Base-by-base conservation (phyloP, 768 basidiomycete species). In the Mrakia frigida region DNA sequence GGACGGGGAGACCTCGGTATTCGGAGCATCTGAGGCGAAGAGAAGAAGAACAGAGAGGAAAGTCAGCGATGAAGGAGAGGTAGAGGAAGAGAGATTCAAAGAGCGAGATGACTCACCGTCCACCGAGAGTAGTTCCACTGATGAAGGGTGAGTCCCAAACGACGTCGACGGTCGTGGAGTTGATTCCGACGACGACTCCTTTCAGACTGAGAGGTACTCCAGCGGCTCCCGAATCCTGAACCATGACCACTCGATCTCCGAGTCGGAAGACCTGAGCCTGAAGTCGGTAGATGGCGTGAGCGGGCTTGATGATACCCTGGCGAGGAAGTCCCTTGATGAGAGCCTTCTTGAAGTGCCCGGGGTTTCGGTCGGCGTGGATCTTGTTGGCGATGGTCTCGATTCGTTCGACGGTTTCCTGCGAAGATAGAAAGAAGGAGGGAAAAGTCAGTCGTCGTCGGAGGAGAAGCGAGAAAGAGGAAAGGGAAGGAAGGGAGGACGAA, bases 141-240 rank as follows among this genome's bases (percentile, higher is more conserved):
- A 99, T 92, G 84, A 99, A 98, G 0, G 93, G 87, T 33, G 91
- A 90, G 82, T 99, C 97, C 92, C 97, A 98, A 0, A 96, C 88
- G 33, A 98, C 91, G 82, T 98, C 97, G 88, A 98, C 91, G 5
- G 91, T 89, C 81, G 90, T 92, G 3, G 90, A 84, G 80, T 90
- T 92, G 80, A 99, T 84, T 21, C 95, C 93, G 72, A 98, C 88
- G 35, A 98, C 94, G 23, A 96, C 93, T 31, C 97, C 97, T 84
- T 96, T 98, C 71, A 90, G 90, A 0, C 90, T 89, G 21, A 98
- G 86, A 1, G 95, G 94, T 0, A 98, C 95, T 46, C 91, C 89
- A 39, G 95, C 95, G 1, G 82, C 82, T 37, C 83, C 83, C 0
- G 94, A 90, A 81, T 98, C 97, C 80, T 92, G 91, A 1, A 98